These are phyloP conservation scores for Panicum hallii DNA, from an alignment of 202 grass and related monocot genomes.

Conservation along the genomic window DNA sequence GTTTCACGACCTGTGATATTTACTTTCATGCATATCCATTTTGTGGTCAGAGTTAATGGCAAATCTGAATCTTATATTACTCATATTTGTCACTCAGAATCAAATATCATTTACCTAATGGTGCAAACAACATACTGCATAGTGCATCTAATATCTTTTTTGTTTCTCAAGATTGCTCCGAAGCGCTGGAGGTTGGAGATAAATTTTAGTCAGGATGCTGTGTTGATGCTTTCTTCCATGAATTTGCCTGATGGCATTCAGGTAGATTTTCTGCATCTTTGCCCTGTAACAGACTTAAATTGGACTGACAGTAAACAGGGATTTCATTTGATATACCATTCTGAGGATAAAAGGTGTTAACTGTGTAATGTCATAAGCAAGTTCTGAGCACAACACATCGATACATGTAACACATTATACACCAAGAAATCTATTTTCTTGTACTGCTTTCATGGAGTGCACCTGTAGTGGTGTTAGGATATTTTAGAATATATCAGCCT, in stretches of 20 bases:
- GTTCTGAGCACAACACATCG: background rate
- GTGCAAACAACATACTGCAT: background rate
- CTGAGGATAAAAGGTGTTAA: background rate
- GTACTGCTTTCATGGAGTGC: background rate
- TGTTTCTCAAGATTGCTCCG: conserved; percentile 69
- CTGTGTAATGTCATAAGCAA: background rate
- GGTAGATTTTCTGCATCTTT: conserved; percentile 49
- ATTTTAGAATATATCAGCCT: background rate
- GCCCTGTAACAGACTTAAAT: background rate
- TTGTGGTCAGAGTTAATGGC: background rate
- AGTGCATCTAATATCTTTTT: conserved; percentile 25
- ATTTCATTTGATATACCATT: background rate
- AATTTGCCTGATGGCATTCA: conserved; percentile 96
- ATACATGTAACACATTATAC: background rate
- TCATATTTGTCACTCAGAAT: conserved; percentile 7
- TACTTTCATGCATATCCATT: background rate
- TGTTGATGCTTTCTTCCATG: conserved; percentile 99
- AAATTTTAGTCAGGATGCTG: conserved; percentile 97
- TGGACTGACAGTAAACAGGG: background rate
- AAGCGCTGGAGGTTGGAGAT: conserved; percentile 98
- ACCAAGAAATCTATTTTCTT: background rate
- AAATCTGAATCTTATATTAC: conserved; percentile 16
- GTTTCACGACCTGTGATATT: background rate
- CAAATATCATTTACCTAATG: background rate
- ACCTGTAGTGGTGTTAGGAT: background rate